phyloP scores from a whole-genome alignment of 805 yeast species.

The Metschnikowia chrysomelidarum region DNA sequence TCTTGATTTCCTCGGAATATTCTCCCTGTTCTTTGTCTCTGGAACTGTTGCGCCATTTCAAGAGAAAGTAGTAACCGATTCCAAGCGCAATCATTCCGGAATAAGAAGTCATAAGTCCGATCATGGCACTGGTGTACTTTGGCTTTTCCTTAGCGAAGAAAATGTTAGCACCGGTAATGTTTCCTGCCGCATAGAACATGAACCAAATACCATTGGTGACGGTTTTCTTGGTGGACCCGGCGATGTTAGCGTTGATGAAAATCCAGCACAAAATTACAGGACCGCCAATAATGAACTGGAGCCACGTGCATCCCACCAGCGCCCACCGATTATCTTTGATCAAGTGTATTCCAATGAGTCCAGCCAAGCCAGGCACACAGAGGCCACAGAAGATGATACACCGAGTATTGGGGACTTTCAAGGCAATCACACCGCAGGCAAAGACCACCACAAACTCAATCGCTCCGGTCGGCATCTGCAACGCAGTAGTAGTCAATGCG shows the following conservation, averaged over 20 bases:
- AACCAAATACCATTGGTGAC: constrained; percentile 55
- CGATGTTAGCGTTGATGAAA: constrained; percentile 41
- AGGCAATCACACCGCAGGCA: constrained; percentile 20
- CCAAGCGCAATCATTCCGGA: constrained; percentile 25
- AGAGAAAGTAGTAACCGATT: constrained; percentile 8
- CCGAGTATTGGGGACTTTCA: constrained; percentile 17
- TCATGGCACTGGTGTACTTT: constrained; percentile 56
- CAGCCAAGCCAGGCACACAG: constrained; percentile 22
- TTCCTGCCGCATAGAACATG: constrained; percentile 64
- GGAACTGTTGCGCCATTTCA: constrained; percentile 7
- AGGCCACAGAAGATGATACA: constrained; percentile 19
- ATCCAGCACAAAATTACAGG: constrained; percentile 15
- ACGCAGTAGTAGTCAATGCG: constrained; percentile 20
- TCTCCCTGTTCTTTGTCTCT: constrained; percentile 8
- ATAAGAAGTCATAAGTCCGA: constrained; percentile 52
- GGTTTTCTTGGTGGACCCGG: constrained; percentile 75
- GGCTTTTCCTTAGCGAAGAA: constrained; percentile 56
- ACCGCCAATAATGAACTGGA: constrained; percentile 13
- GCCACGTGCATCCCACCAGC: constrained; percentile 13
- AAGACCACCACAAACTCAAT: constrained; percentile 21
- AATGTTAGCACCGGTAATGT: constrained; percentile 65
- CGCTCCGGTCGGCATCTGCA: constrained; percentile 25
- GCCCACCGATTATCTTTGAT: constrained; percentile 14
- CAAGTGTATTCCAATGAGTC: constrained; percentile 11
- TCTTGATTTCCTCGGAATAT: constrained; percentile 18